Percentiles rank a stretch among this genome's conserved stretches.
Evolutionary conservation across 192 early-diverging fungal species (phyloP).

Genomic region (Lobosporangium transversale): DNA sequence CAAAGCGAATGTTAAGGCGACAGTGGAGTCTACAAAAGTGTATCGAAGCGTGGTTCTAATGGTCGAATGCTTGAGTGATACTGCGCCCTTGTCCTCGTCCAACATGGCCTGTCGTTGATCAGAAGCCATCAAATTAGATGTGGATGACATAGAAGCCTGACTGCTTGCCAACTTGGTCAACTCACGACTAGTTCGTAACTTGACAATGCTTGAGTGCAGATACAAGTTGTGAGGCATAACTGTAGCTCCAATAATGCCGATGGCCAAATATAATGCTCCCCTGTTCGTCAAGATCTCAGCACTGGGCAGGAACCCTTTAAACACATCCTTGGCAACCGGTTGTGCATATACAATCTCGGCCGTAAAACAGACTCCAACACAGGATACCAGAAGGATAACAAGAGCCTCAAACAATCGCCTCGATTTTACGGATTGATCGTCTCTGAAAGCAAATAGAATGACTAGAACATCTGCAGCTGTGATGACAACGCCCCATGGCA

Average conservation of each 20-base stretch:
- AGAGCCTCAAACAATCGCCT: conserved; percentile 72
- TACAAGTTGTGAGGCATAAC: conserved; percentile 92
- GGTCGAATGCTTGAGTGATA: conserved; percentile 48
- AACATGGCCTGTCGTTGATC: conserved; percentile 11
- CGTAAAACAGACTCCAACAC: conserved; percentile 76
- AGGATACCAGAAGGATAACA: conserved; percentile 71
- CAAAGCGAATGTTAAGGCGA: conserved; percentile 77
- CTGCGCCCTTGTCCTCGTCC: conserved; percentile 27
- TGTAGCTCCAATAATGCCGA: conserved; percentile 88
- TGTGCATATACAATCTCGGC: conserved; percentile 66
- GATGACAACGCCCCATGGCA: conserved; percentile 79
- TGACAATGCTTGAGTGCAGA: conserved; percentile 80
- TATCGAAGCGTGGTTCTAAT: conserved; percentile 61
- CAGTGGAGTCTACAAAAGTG: conserved; percentile 69
- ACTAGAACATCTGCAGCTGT: conserved; percentile 80
- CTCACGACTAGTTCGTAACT: conserved; percentile 59
- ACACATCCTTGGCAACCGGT: conserved; percentile 69
- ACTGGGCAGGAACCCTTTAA: conserved; percentile 71
- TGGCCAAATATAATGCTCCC: conserved; percentile 71
- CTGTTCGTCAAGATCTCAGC: conserved; percentile 64
- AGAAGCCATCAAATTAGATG: conserved; percentile 26
- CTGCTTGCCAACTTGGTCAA: conserved; percentile 25
- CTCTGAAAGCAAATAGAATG: conserved; percentile 68
- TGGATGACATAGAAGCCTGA: conserved; percentile 33
- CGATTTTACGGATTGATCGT: conserved; percentile 60